Conservation (phyloP, 495 filamentous ascomycete genomes). For the Margaritispora aquatica region DNA sequence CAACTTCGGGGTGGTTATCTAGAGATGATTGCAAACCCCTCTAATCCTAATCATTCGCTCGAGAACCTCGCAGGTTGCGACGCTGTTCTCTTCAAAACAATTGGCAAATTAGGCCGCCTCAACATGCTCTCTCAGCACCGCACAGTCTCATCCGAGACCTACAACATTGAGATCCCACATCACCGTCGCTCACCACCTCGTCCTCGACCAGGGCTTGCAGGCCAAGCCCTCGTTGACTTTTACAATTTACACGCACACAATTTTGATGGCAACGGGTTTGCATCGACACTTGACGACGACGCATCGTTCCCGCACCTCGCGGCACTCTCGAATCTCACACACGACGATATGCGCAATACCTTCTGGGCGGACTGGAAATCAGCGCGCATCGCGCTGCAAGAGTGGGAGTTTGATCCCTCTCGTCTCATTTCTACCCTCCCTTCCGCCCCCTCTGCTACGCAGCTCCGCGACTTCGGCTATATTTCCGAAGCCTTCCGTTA, state of each 20-base stretch:
- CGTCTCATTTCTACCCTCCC: conserved; percentile 37
- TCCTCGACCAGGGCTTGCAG: conserved; percentile 28
- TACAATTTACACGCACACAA: conserved; percentile 50
- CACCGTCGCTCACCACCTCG: conserved; percentile 25
- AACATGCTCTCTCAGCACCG: conserved; percentile 84
- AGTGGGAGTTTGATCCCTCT: conserved; percentile 66
- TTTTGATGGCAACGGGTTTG: conserved; percentile 61
- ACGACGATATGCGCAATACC: conserved; percentile 47
- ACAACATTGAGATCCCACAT: conserved; percentile 9
- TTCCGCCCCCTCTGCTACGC: conserved; percentile 35
- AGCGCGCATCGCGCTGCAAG: conserved; percentile 67
- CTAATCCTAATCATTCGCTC: conserved; percentile 66
- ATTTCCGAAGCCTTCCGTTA: conserved; percentile 85
- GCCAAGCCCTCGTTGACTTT: conserved; percentile 37
- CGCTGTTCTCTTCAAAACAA: conserved; percentile 67
- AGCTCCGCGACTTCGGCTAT: conserved; percentile 49
- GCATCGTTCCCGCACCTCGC: conserved; percentile 14
- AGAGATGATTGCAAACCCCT: conserved; percentile 46
- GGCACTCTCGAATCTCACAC: conserved; percentile 8
- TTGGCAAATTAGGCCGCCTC: conserved; percentile 72
- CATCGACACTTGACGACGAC: conserved; percentile 36
- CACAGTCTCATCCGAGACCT: conserved; percentile 36
- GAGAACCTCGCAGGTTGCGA: conserved; percentile 91
- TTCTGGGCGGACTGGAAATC: conserved; percentile 89
- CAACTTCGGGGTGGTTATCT: conserved; percentile 68